phyloP scores from a whole-genome alignment of 257 asterid species.

The Scutellaria minor region DNA sequence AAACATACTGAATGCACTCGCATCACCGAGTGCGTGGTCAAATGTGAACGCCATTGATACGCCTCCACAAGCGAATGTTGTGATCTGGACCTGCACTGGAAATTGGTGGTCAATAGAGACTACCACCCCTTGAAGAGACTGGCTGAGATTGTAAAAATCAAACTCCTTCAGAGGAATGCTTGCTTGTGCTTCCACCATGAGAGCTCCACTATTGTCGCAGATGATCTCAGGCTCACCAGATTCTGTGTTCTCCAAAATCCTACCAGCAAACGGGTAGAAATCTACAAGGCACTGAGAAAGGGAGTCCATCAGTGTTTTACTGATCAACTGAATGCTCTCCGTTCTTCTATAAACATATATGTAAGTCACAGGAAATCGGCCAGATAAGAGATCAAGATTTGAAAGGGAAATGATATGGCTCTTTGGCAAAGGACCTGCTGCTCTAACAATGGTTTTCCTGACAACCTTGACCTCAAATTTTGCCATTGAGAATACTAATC shows the following conservation, averaged over 20 bases:
- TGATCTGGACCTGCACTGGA: constrained; percentile 53
- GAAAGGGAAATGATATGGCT: constrained; percentile 48
- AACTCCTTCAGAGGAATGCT: constrained; percentile 44
- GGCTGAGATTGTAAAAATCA: constrained; percentile 52
- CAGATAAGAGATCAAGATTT: constrained; percentile 65
- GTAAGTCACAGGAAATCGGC: constrained; percentile 68
- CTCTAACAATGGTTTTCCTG: constrained; percentile 46
- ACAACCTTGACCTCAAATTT: constrained; percentile 43
- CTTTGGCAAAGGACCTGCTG: constrained; percentile 41
- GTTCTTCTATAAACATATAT: constrained; percentile 46
- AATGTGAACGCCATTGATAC: constrained; percentile 54
- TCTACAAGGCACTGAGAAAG: constrained; percentile 48
- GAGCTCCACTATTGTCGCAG: constrained; percentile 55
- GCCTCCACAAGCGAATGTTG: constrained; percentile 50
- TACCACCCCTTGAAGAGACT: constrained; percentile 44
- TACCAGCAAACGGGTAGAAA: constrained; percentile 66
- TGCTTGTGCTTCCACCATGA: constrained; percentile 52
- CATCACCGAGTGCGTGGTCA: constrained; percentile 71
- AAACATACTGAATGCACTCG: constrained; percentile 57
- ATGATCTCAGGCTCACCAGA: constrained; percentile 57
- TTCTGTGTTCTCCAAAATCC: constrained; percentile 41
- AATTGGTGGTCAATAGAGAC: constrained; percentile 36
- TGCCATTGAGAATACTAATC: constrained; percentile 31
- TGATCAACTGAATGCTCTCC: not conserved
- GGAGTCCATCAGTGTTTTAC: constrained; percentile 42